Evolutionary conservation across 1,139 yeast species (phyloP).

Genomic region (Candida gigantensis): DNA sequence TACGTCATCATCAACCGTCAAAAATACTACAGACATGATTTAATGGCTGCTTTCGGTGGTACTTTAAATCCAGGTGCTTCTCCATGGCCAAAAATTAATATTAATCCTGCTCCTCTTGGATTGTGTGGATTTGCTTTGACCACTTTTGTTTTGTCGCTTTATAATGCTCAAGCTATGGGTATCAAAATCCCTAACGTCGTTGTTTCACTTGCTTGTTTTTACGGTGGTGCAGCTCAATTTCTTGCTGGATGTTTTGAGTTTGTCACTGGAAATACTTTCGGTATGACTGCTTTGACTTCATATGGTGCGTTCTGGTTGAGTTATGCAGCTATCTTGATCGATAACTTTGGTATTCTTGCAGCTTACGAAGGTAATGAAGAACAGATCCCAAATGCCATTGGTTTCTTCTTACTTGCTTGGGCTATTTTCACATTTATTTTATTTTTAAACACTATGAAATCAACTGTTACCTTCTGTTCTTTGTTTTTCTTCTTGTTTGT

Average conservation of each 20-base stretch:
- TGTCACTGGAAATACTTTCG: constrained; percentile 64
- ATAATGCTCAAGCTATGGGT: constrained; percentile 42
- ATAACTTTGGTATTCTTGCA: constrained; percentile 54
- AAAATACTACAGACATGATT: constrained; percentile 31
- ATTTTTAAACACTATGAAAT: constrained; percentile 59
- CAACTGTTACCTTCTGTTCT: constrained; percentile 60
- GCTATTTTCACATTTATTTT: constrained; percentile 60
- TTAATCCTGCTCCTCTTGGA: constrained; percentile 18
- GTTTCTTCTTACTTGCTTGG: constrained; percentile 68
- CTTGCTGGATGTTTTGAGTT: constrained; percentile 70
- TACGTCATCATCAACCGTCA: constrained; percentile 25
- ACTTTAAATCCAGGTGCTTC: constrained; percentile 36
- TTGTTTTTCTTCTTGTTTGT: constrained; percentile 55
- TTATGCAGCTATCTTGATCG: constrained; percentile 58
- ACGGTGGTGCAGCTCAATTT: constrained; percentile 66
- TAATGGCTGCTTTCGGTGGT: constrained; percentile 43
- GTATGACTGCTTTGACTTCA: constrained; percentile 63
- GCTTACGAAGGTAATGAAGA: constrained; percentile 50
- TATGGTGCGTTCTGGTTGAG: constrained; percentile 80
- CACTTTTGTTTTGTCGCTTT: constrained; percentile 49
- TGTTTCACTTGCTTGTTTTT: constrained; percentile 45
- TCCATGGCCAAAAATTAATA: constrained; percentile 28
- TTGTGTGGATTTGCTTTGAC: constrained; percentile 54
- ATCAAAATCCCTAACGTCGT: constrained; percentile 36
- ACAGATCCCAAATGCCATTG: constrained; percentile 52